phyloP scores from a whole-genome alignment of 495 filamentous ascomycete species.

The Penicillium samsonianum region DNA sequence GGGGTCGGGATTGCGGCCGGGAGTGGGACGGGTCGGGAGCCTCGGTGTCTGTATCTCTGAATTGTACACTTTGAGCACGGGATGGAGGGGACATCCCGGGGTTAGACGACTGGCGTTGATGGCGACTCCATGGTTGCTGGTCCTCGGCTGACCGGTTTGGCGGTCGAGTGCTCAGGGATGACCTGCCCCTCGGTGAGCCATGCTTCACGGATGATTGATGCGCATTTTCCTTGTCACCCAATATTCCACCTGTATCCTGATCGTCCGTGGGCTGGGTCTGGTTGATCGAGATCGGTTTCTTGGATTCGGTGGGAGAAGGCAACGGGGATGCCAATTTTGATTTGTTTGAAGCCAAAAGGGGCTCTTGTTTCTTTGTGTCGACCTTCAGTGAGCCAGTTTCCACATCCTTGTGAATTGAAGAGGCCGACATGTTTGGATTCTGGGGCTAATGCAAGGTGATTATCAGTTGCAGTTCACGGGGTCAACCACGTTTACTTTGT shows the following conservation, averaged over 20 bases:
- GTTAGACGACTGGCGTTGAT: conserved; percentile 31
- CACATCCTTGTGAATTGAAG: conserved; percentile 26
- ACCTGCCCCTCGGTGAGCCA: conserved; percentile 21
- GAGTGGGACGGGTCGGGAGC: conserved; percentile 46
- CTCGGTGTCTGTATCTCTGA: conserved; percentile 53
- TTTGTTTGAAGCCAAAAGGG: conserved; percentile 23
- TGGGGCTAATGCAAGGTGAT: conserved; percentile 24
- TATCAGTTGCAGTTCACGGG: conserved; percentile 25
- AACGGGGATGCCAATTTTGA: conserved; percentile 36
- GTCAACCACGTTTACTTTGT: conserved; percentile 3
- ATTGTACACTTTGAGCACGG: conserved; percentile 64
- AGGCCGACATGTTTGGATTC: conserved; percentile 26
- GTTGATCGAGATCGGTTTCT: conserved; percentile 25
- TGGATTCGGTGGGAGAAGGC: conserved; percentile 37
- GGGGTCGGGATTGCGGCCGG: conserved; percentile 43
- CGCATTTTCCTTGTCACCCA: conserved; percentile 26
- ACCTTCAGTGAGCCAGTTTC: conserved; percentile 23
- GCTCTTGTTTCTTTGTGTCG: conserved; percentile 28
- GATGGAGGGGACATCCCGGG: conserved; percentile 46
- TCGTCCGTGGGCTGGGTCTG: conserved; percentile 17
- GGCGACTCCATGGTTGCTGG: conserved; percentile 21
- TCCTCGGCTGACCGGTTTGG: conserved; percentile 33
- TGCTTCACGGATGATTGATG: conserved; percentile 26
- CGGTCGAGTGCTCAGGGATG: conserved; percentile 31
- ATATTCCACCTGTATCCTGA: conserved; percentile 2